Conservation (phyloP, 345 rosid species). For the Ailanthus altissimus region DNA sequence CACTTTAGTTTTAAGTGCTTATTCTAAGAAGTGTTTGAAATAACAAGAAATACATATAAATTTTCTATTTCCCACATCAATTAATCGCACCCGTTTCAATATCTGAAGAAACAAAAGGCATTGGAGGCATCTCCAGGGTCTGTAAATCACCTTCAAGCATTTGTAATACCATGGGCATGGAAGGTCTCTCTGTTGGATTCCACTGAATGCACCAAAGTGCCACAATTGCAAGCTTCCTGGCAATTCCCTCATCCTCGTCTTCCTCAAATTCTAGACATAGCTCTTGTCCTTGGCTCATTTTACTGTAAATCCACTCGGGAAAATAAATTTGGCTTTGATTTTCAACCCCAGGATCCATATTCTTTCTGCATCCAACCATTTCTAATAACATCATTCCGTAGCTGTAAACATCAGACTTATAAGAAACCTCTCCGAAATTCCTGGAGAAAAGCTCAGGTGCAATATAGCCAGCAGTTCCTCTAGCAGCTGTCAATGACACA, state of each 20-base stretch:
- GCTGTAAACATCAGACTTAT: constrained; percentile 25
- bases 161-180: constrained; percentile 18
- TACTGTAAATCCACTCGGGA: constrained; percentile 18
- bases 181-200: constrained; percentile 9
- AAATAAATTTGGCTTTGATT: constrained; percentile 18
- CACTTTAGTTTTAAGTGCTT: too few species aligned
- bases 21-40: too few species aligned
- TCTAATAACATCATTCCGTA: constrained; percentile 25
- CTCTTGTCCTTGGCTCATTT: constrained; percentile 5
- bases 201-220: constrained; percentile 11
- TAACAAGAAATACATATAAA: too few species aligned
- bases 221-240: constrained; percentile 18
- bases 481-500: constrained; percentile 18
- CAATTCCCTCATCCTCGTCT: constrained; percentile 9
- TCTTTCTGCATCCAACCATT: constrained; percentile 15
- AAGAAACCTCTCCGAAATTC: constrained; percentile 22
- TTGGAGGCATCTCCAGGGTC: constrained; percentile 10
- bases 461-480: constrained; percentile 22
- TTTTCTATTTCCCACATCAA: too few species aligned
- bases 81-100: neutral
- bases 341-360: neutral
- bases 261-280: neutral
- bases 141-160: constrained; percentile 19
- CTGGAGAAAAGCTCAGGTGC: constrained; percentile 19
- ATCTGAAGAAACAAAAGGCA: constrained; percentile 14